These are phyloP conservation scores for Saturnispora mendoncae DNA, from an alignment of 805 yeast genomes.

Conservation along the genomic window DNA sequence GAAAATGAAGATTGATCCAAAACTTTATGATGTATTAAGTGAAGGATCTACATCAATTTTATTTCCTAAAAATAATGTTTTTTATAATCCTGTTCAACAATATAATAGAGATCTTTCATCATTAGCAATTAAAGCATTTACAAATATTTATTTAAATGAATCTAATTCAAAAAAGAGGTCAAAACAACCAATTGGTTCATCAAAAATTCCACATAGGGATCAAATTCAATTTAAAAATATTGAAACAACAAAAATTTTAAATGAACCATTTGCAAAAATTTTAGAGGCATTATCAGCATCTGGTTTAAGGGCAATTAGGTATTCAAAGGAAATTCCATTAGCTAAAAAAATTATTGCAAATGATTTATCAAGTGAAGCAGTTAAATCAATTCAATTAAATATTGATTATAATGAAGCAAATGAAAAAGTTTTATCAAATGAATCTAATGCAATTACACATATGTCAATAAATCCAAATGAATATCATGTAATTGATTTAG, in stretches of 20 bases:
- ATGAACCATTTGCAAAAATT: constrained; percentile 49
- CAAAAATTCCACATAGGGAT: constrained; percentile 15
- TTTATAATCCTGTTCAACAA: constrained; percentile 94
- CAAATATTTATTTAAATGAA: constrained; percentile 44
- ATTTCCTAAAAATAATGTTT: constrained; percentile 80
- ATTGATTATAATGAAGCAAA: constrained; percentile 55
- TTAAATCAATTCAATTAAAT: constrained; percentile 65
- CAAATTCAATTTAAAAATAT: constrained; percentile 14
- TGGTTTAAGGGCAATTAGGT: constrained; percentile 88
- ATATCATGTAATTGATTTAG: constrained; percentile 86
- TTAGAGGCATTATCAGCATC: constrained; percentile 92
- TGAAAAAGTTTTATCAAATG: constrained; percentile 52
- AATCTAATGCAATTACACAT: constrained; percentile 84
- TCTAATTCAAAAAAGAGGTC: constrained; percentile 25
- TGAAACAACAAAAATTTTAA: constrained; percentile 8
- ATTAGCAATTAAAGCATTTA: constrained; percentile 80
- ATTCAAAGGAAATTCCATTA: constrained; percentile 82
- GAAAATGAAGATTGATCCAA: constrained; percentile 15
- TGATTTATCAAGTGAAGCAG: constrained; percentile 82
- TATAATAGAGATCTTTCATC: constrained; percentile 89
- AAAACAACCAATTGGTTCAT: constrained; percentile 16
- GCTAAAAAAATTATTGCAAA: constrained; percentile 75
- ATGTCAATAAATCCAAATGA: constrained; percentile 50
- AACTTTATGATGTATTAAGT: constrained; percentile 28
- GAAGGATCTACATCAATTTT: constrained; percentile 85